Evolutionary conservation across 495 filamentous ascomycete genomes (phyloP).

Genomic region (Hyaloscypha finlandica): DNA sequence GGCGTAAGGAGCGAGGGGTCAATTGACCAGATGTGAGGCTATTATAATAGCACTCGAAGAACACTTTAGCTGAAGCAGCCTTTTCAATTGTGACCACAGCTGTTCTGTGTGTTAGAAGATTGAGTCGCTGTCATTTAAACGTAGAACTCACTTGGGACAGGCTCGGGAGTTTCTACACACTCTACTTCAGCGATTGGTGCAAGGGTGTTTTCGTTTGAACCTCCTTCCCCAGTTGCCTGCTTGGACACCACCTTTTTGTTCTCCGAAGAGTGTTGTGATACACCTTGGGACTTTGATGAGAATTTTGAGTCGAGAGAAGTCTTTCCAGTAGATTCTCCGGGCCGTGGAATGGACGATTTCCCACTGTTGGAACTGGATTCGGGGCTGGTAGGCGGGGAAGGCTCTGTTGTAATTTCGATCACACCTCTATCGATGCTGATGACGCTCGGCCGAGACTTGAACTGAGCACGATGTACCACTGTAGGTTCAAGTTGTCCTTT

Average conservation of each 20-base stretch:
- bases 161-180: conserved; percentile 14
- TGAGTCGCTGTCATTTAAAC: neutral
- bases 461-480: conserved; percentile 44
- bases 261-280: conserved; percentile 27
- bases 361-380: conserved; percentile 22
- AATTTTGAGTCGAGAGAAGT: conserved; percentile 33
- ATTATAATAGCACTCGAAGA: conserved; percentile 82
- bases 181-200: conserved; percentile 31
- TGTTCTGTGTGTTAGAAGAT: conserved; percentile 2
- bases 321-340: conserved; percentile 29
- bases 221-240: conserved; percentile 12
- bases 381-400: conserved; percentile 25
- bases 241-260: conserved; percentile 25
- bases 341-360: conserved; percentile 21
- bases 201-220: conserved; percentile 25
- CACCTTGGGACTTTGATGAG: conserved; percentile 24
- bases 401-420: conserved; percentile 16
- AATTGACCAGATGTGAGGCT: conserved; percentile 52
- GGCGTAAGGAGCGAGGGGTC: conserved; percentile 65
- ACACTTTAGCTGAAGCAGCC: conserved; percentile 79
- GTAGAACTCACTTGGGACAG: conserved; percentile 34
- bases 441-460: conserved; percentile 36
- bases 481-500: conserved; percentile 45
- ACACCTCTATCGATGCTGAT: conserved; percentile 26
- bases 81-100: conserved; percentile 76